These are phyloP conservation scores for Aureobasidium sp. DNA, from an alignment of 2,329 filamentous ascomycete genomes.

Conservation along the genomic window DNA sequence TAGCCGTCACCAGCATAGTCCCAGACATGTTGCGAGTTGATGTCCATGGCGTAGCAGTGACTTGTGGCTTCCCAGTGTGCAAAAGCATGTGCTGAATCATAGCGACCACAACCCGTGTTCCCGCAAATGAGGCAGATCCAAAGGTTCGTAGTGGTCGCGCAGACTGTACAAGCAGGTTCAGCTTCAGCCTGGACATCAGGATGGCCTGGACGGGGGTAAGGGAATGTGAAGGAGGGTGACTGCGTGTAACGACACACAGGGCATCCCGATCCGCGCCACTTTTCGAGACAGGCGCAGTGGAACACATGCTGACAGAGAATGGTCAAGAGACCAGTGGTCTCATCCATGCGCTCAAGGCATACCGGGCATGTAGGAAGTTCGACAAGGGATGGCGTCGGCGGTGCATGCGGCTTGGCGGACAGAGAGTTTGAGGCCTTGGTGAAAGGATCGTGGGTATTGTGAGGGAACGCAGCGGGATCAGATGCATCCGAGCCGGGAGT, in stretches of 20 bases:
- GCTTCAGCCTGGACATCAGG: conserved; percentile 34
- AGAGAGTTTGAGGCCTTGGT: conserved; percentile 42
- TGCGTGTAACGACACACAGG: conserved; percentile 90
- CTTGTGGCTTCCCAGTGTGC: conserved; percentile 83
- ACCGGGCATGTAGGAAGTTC: conserved; percentile 95
- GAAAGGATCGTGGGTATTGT: conserved; percentile 55
- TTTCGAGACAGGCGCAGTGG: conserved; percentile 90
- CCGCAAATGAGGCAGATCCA: conserved; percentile 96
- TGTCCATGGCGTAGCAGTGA: conserved; percentile 87
- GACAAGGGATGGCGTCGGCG: conserved; percentile 73
- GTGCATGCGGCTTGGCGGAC: conserved; percentile 53
- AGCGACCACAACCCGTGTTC: conserved; percentile 84
- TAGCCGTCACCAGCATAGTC: conserved; percentile 94
- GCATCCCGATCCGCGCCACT: conserved; percentile 90
- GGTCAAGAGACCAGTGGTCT: conserved; percentile 87
- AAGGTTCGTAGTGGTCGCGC: conserved; percentile 70
- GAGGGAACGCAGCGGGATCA: conserved; percentile 44
- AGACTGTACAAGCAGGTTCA: conserved; percentile 71
- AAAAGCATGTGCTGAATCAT: conserved; percentile 88
- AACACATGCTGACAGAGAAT: conserved; percentile 98
- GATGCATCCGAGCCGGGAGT: conserved; percentile 42
- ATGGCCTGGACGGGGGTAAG: conserved; percentile 26
- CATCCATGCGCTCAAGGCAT: conserved; percentile 95
- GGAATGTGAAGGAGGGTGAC: conserved; percentile 37
- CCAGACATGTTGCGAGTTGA: conserved; percentile 93